Evolutionary conservation across 2,329 filamentous ascomycete genomes (phyloP).

Genomic region (Penicillium sp.): DNA sequence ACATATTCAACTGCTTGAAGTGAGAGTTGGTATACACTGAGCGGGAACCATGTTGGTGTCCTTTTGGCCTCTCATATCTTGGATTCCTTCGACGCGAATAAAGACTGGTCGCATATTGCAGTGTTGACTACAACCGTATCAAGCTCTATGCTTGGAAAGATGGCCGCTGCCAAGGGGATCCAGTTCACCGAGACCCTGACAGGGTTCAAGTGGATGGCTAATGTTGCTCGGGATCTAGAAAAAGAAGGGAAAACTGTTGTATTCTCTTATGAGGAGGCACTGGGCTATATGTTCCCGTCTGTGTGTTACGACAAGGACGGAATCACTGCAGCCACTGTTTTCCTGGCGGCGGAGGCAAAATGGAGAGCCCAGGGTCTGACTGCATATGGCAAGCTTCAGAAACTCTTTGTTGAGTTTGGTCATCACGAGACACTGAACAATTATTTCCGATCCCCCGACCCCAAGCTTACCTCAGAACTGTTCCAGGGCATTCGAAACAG

Average conservation of each 20-base stretch:
- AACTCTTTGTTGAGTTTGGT: constrained; percentile 60
- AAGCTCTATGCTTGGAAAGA: constrained; percentile 61
- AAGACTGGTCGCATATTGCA: constrained; percentile 46
- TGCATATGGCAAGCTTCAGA: constrained; percentile 58
- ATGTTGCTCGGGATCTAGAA: constrained; percentile 57
- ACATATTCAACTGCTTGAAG: constrained; percentile 22
- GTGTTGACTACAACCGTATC: constrained; percentile 67
- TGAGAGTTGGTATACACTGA: constrained; percentile 62
- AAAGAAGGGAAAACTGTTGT: constrained; percentile 52
- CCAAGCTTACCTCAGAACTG: constrained; percentile 54
- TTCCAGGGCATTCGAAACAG: constrained; percentile 57
- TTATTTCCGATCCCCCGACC: constrained; percentile 62
- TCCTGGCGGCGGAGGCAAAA: constrained; percentile 56
- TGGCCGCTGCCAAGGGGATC: constrained; percentile 58
- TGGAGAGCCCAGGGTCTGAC: constrained; percentile 58
- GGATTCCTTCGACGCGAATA: constrained; percentile 44
- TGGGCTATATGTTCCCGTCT: constrained; percentile 67
- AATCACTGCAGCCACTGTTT: constrained; percentile 61
- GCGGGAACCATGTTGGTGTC: constrained; percentile 66
- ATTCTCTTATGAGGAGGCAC: constrained; percentile 66
- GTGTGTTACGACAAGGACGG: constrained; percentile 68
- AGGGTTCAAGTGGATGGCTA: constrained; percentile 70
- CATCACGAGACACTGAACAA: constrained; percentile 66
- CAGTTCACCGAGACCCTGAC: constrained; percentile 64
- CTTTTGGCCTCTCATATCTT: constrained; percentile 61